Evolutionary conservation across 73 alveolate species (phyloP).

Genomic region (Paraurostyla sp.): DNA sequence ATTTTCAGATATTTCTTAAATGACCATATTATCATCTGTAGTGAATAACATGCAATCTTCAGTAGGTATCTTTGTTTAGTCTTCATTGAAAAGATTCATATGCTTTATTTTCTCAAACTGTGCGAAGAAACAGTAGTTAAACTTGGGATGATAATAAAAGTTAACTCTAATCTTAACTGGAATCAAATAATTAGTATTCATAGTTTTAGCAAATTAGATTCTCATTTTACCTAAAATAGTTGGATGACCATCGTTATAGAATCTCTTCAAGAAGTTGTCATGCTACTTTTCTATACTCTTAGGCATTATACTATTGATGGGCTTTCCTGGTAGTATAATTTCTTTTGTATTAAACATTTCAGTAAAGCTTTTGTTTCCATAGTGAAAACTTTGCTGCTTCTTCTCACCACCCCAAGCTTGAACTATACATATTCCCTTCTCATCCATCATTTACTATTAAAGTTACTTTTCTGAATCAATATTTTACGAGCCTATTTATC

Average conservation of each 20-base stretch:
- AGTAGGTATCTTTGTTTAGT: neutral
- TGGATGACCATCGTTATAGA: neutral
- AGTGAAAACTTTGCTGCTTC: neutral
- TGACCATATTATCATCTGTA: neutral
- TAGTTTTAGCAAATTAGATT: neutral
- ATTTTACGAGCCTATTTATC: neutral
- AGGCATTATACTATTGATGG: neutral
- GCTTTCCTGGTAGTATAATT: neutral
- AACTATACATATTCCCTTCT: neutral
- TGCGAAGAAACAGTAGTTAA: neutral
- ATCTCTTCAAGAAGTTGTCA: neutral
- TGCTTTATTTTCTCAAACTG: neutral
- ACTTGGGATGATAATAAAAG: neutral
- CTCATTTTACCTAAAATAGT: neutral
- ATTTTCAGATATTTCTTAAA: neutral
- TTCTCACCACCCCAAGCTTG: neutral
- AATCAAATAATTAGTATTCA: neutral
- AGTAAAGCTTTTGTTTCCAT: neutral
- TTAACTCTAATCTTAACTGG: neutral
- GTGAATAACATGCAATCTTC: neutral
- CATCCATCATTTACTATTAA: neutral
- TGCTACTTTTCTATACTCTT: neutral
- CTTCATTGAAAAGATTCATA: neutral
- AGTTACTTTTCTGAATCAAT: neutral
- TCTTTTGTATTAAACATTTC: neutral